phyloP scores from a whole-genome alignment of 177 flowering plant genomes.

The Tripterygium wilfordii region DNA sequence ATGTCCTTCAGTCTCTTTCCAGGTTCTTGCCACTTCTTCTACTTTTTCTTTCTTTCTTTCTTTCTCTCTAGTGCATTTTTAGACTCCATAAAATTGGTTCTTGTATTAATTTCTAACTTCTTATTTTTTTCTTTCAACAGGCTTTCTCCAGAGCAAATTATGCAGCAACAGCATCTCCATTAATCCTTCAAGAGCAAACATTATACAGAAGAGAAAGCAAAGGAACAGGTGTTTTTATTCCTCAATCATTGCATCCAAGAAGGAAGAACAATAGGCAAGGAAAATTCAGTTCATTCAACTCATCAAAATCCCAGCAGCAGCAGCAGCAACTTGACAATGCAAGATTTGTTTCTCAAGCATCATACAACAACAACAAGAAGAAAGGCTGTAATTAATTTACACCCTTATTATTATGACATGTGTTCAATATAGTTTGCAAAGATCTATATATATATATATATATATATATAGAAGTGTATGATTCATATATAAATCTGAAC shows the following conservation, averaged over 20 bases:
- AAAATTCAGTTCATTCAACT: conserved; percentile 27
- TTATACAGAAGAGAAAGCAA: conserved; percentile 53
- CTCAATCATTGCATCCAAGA: conserved; percentile 49
- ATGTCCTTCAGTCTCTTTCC: conserved; percentile 48
- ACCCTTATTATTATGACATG: background rate
- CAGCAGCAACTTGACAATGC: conserved; percentile 21
- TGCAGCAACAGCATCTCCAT: conserved; percentile 25
- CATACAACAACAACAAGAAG: conserved; percentile 12
- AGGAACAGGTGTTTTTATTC: conserved; percentile 95
- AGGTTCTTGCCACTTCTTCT: conserved; percentile 31
- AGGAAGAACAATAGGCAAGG: conserved; percentile 60
- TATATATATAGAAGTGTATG: background rate
- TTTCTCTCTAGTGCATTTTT: background rate
- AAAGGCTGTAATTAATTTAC: conserved; percentile 4
- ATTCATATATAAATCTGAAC: conserved; percentile 8
- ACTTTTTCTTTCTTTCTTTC: background rate
- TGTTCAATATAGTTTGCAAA: background rate
- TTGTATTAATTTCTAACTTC: background rate
- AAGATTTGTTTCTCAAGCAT: conserved; percentile 18
- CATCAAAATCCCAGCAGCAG: conserved; percentile 23
- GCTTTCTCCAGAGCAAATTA: conserved; percentile 28
- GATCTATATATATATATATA: background rate
- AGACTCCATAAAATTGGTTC: background rate
- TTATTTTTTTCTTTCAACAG: conserved; percentile 27
- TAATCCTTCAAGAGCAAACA: conserved; percentile 37